phyloP scores from a whole-genome alignment of 2,329 filamentous ascomycete species.

The Colletotrichum sp. region DNA sequence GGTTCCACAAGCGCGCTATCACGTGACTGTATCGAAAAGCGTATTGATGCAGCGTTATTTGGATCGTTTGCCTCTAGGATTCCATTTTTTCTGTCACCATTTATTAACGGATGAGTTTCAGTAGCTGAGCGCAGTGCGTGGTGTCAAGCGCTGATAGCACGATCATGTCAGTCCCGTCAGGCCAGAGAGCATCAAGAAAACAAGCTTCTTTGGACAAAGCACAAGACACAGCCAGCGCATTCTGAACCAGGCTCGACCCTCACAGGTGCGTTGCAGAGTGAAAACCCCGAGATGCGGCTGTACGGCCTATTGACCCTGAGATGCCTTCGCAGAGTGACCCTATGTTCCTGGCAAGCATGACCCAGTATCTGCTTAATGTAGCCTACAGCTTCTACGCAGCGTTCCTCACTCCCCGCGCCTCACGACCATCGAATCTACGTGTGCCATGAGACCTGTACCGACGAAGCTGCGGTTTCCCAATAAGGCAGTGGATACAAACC shows the following conservation, averaged over 20 bases:
- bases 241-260: background rate
- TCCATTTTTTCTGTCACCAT: background rate
- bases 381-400: background rate
- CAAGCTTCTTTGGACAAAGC: background rate
- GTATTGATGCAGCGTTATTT: background rate
- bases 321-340: background rate
- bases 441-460: background rate
- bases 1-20: conserved; percentile 7
- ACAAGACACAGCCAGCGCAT: background rate
- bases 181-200: background rate
- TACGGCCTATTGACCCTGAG: background rate
- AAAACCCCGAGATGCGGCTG: fast-evolving
- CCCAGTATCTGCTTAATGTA: background rate
- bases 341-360: fast-evolving
- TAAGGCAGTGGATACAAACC: background rate
- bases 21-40: background rate
- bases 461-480: background rate
- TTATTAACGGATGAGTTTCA: fast-evolving
- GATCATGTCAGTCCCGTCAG: background rate
- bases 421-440: background rate
- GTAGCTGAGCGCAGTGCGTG: background rate
- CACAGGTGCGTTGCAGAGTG: too few species aligned
- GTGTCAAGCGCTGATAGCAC: background rate
- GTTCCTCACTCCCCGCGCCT: background rate
- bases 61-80: background rate